Conservation (phyloP, 148 eudicot genomes). For the Rhododendron henanense region DNA sequence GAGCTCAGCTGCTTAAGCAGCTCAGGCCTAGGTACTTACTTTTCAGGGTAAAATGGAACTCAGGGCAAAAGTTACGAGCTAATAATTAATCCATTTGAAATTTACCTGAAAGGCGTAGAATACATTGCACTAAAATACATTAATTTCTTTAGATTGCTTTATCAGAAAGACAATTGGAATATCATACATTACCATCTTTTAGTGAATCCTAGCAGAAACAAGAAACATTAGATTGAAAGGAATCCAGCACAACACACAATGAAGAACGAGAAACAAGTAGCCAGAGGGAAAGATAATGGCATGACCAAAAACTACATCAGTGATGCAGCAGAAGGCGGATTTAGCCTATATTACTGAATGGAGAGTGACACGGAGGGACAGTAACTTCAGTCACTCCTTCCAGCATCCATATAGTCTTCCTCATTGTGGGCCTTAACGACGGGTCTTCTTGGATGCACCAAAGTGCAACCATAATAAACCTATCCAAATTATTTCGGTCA, state of each 20-base stretch:
- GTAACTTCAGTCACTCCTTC: slow-evolving; percentile 19
- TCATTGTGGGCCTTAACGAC: slow-evolving; percentile 15
- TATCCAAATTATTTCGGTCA: not conserved
- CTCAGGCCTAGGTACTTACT: no score
- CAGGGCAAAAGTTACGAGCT: not conserved
- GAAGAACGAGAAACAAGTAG: not conserved
- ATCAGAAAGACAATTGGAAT: not conserved
- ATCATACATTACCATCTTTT: not conserved
- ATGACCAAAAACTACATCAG: not conserved
- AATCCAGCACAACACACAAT: not conserved
- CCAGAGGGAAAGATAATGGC: not conserved
- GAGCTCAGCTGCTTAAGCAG: no score
- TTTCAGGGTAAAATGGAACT: not conserved
- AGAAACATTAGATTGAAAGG: not conserved
- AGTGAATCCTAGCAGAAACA: not conserved
- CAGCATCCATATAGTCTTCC: slow-evolving; percentile 20
- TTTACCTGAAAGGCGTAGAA: not conserved
- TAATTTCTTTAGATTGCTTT: not conserved
- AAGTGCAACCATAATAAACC: not conserved
- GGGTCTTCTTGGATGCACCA: slow-evolving; percentile 20
- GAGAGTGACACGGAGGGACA: slow-evolving; percentile 8
- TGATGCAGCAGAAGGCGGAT: not conserved
- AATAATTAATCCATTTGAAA: not conserved
- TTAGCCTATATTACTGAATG: not conserved
- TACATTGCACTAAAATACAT: not conserved